Base-by-base conservation (phyloP, 2,329 filamentous ascomycete species). In the Curvularia eragrostidis region DNA sequence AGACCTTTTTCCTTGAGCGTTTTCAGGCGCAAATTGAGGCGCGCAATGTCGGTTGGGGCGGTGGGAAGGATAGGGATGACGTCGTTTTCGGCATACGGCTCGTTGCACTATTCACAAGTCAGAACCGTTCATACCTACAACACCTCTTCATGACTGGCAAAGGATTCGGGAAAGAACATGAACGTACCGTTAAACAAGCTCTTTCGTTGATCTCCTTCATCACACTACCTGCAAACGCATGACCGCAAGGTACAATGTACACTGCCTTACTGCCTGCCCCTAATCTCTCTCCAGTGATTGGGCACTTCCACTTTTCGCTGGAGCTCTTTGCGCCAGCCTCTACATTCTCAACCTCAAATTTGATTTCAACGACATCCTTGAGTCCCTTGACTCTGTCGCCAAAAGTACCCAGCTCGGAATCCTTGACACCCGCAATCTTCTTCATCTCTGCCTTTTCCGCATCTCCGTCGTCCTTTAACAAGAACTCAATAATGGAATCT, bases 191-290 rank as follows among this genome's bases (percentile, higher is more conserved):
- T 60, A 87, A 72, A 66, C 87, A 89, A 62, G 80, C 82, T 63
- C 90, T 89, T 2, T 80, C 83, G 23, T 83, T 82, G n/a, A 96
- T 87, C 77, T 95, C 91, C 65, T 89, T 90, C 64, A 98, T 88
- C 7, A 93, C 92, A 52, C 88, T 87, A 60, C 96, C 93, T 0
- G 91, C 89, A 77, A 98, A 98, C 0, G 91, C 93, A 80, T 99
- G 96, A 0, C 95, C 96, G 70, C 95, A 99, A 0, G 95, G 95
- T 4, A 98, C 91, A 2, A 99, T 71, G 70, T 98, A 99, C 1
- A 96, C 91, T 0, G 92, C 84, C 76, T 89, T 94, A 15, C 89
- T 88, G 5, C 83, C 83, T 0, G 93, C 88, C 0, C 95, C 95
- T 23, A 99, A 79, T 74, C 90, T 88, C 74, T 96, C 96, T 69